Evolutionary conservation across 768 basidiomycete genomes (phyloP).

Genomic region (Calocybe gangraenosa): DNA sequence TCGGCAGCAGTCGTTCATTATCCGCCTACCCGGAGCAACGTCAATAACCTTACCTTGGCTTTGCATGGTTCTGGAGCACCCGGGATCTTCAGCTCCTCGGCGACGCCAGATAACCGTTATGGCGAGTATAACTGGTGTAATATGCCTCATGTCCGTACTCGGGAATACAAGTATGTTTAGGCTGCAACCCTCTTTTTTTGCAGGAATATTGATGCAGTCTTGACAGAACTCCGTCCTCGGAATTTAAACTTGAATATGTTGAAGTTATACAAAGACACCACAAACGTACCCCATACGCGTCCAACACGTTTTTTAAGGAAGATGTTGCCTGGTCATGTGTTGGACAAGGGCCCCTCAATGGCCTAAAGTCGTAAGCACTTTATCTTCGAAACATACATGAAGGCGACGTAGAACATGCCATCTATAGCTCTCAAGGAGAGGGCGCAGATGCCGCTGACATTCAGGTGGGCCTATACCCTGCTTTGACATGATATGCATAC

Average conservation of each 20-base stretch:
- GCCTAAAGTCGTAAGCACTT: slow-evolving; percentile 27
- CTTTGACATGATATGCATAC: neutral
- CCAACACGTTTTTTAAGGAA: slow-evolving; percentile 49
- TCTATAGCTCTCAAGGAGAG: slow-evolving; percentile 20
- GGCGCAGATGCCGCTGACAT: slow-evolving; percentile 27
- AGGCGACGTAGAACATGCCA: neutral
- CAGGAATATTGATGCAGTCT: neutral
- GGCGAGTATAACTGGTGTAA: slow-evolving; percentile 52
- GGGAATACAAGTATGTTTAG: slow-evolving; percentile 39
- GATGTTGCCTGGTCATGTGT: slow-evolving; percentile 40
- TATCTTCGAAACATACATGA: neutral
- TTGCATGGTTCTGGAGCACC: slow-evolving; percentile 39
- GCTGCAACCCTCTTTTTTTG: too few relatives aligned
- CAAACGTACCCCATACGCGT: slow-evolving; percentile 47
- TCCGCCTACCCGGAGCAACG: slow-evolving; percentile 32
- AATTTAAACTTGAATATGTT: slow-evolving; percentile 39
- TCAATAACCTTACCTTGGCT: slow-evolving; percentile 41
- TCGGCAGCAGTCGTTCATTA: slow-evolving; percentile 30
- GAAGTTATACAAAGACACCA: slow-evolving; percentile 52
- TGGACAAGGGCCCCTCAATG: slow-evolving; percentile 34
- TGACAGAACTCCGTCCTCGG: slow-evolving; percentile 29
- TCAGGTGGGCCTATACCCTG: slow-evolving; percentile 21
- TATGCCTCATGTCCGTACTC: slow-evolving; percentile 45
- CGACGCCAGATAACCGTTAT: slow-evolving; percentile 33
- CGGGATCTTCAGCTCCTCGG: slow-evolving; percentile 41